Evolutionary conservation across 371 early-diverging fungal species (phyloP), one percentile per base, ranked within the genome.

Genomic region (Coemansia sp.): DNA sequence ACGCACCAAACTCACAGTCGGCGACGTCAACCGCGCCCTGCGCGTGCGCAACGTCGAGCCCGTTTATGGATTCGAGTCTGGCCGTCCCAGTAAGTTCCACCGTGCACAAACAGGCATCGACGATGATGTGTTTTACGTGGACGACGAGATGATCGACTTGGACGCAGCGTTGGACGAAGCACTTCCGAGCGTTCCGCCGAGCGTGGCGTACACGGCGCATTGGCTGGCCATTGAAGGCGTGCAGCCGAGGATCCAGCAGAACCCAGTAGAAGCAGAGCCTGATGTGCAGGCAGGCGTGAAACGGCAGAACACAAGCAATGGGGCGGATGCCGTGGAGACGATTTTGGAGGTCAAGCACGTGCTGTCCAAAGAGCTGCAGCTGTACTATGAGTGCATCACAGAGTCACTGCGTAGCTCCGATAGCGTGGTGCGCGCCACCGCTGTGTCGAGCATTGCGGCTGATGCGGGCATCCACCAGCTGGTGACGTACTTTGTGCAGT

Each of bases 381-480:
- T 96, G 82, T 99, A 99, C 83, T 99, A 91, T 79, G 99, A 99
- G 62, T 91, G 95, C 65, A 91, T 99, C 55, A 93, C 91, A 4
- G 92, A 93, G 51, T 88, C 92, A 23, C 84, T 97, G n/a, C 71
- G 93, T 42, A 89, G 92, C 65, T 84, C 87, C 16, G 92, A 95
- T 42, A 83, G 88, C 37, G 80, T 79, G 3, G 78, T 91, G 39
- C 86, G 87, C 62, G 83, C 86, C 0, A 83, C 94, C 14, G 99
- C 96, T 5, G 85, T 95, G 55, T 91, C 95, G 70, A 93, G 94
- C 82, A 75, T 99, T 26, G 80, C 87, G 23, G 75, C 85, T 14
- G 99, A 99, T 82, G 93, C 97, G 9, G 99, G 99, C 16, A 88
- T 99, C 59, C 98, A 99, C 81, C 97, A 96, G 72, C 86, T 99